phyloP scores from a whole-genome alignment of 2,329 filamentous ascomycete species.

The Fusarium sp. region DNA sequence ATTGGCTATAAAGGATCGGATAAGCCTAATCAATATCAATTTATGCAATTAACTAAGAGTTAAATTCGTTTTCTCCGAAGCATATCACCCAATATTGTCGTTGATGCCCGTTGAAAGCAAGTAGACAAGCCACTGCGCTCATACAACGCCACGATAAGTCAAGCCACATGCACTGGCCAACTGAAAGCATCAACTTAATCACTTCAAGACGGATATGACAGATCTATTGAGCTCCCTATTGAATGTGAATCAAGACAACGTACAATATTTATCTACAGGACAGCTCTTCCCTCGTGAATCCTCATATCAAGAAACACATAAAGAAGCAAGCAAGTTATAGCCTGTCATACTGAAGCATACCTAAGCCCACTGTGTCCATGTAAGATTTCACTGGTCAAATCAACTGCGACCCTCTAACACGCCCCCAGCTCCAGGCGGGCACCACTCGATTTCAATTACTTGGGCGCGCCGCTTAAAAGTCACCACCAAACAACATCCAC shows the following conservation, averaged over 20 bases:
- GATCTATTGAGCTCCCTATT: background rate
- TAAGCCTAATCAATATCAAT: background rate
- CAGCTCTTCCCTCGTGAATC: background rate
- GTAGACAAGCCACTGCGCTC: background rate
- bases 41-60: background rate
- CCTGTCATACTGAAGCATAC: background rate
- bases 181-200: background rate
- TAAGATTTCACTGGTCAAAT: conserved; percentile 16
- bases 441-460: conserved; percentile 20
- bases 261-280: background rate
- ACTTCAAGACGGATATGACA: background rate
- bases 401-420: conserved; percentile 27
- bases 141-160: background rate
- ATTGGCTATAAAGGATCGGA: background rate
- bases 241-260: background rate
- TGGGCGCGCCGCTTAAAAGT: conserved; percentile 29
- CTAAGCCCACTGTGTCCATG: conserved; percentile 3
- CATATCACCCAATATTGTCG: background rate
- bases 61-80: background rate
- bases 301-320: background rate
- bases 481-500: conserved; percentile 37
- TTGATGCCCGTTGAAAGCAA: background rate
- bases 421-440: conserved; percentile 29
- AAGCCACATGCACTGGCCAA: background rate
- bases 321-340: background rate